phyloP scores from a whole-genome alignment of 352 stramenopile species.

The Pythium angustatum region DNA sequence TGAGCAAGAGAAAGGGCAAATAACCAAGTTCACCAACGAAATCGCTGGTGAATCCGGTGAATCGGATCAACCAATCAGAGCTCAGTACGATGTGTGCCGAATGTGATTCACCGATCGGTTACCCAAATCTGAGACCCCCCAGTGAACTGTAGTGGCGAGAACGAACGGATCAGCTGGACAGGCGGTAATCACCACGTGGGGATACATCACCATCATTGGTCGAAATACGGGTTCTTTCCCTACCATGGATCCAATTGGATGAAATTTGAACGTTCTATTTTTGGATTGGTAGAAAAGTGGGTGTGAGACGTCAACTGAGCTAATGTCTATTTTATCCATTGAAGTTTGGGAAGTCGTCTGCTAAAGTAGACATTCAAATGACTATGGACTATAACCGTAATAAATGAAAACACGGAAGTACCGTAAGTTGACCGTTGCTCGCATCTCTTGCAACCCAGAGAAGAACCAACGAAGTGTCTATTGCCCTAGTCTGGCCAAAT shows the following conservation, averaged over 20 bases:
- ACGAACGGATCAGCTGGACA: conserved; percentile 13
- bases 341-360: conserved; percentile 18
- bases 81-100: too few species aligned
- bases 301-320: neutral
- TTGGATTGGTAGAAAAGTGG: conserved; percentile 6
- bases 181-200: neutral
- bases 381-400: neutral
- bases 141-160: too few species aligned
- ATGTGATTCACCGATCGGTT: too few species aligned
- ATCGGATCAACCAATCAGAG: too few species aligned
- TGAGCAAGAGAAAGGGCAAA: too few species aligned
- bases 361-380: neutral
- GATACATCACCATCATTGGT: conserved; percentile 8
- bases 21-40: too few species aligned
- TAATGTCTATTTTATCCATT: conserved; percentile 21
- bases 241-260: neutral
- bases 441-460: conserved; percentile 11
- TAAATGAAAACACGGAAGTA: neutral
- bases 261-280: neutral
- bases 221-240: neutral
- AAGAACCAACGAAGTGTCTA: conserved; percentile 2
- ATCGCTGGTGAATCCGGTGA: too few species aligned
- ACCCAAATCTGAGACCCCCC: too few species aligned
- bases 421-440: neutral
- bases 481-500: too few species aligned